Evolutionary conservation across 2,329 filamentous ascomycete genomes (phyloP).

Genomic region (Monosporascus sp.): DNA sequence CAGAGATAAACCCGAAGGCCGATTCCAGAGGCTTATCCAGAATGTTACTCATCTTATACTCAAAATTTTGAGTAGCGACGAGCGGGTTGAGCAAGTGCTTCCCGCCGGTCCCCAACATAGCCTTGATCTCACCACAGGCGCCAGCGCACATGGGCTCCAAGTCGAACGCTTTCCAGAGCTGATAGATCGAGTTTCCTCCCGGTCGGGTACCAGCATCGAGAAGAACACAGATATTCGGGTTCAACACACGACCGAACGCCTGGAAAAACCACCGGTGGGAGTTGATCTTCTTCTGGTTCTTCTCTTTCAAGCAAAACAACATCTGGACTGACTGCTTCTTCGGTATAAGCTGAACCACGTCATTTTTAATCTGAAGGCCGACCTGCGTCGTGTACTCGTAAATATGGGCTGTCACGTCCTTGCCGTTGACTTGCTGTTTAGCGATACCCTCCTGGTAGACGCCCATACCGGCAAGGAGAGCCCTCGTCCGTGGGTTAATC

Average conservation of each 20-base stretch:
- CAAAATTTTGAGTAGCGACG: constrained; percentile 96
- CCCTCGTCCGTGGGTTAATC: constrained; percentile 88
- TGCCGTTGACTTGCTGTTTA: constrained; percentile 94
- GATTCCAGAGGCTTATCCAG: constrained; percentile 95
- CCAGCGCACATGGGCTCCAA: constrained; percentile 96
- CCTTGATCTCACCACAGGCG: constrained; percentile 96
- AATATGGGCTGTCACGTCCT: constrained; percentile 94
- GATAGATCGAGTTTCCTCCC: constrained; percentile 91
- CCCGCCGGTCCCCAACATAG: constrained; percentile 84
- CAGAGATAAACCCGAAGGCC: constrained; percentile 97
- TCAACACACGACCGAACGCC: constrained; percentile 84
- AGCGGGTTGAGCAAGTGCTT: constrained; percentile 84
- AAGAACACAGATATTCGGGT: constrained; percentile 95
- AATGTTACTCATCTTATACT: constrained; percentile 99
- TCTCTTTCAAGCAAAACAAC: constrained; percentile 97
- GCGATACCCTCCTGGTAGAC: constrained; percentile 98
- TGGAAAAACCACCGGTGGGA: constrained; percentile 99
- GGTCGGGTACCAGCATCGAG: constrained; percentile 95
- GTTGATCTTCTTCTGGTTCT: constrained; percentile 99
- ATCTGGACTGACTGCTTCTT: constrained; percentile 91
- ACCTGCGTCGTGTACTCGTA: constrained; percentile 93
- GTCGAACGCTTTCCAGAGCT: constrained; percentile 98
- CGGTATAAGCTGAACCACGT: constrained; percentile 76
- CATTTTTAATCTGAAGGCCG: constrained; percentile 83
- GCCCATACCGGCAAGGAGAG: constrained; percentile 85